Evolutionary conservation across 1,139 yeast species (phyloP).

Genomic region (Hyphopichia wangnamkhiaoensis): DNA sequence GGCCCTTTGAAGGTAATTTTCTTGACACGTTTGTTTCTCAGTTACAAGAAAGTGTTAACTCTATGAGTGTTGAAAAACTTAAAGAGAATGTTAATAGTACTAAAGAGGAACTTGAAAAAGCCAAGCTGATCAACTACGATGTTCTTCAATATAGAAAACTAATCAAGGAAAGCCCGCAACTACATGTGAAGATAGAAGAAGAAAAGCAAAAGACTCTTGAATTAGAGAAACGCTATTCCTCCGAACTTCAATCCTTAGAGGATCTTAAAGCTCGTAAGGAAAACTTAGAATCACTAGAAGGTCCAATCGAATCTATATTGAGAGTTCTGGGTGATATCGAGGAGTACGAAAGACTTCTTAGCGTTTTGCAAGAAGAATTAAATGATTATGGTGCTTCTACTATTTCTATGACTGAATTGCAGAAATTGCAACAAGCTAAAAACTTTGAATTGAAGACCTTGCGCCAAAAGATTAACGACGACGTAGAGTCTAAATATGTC

Average conservation of each 20-base stretch:
- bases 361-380: constrained; percentile 38
- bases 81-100: constrained; percentile 33
- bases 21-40: constrained; percentile 32
- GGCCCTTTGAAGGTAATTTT: constrained; percentile 52
- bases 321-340: constrained; percentile 39
- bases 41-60: constrained; percentile 37
- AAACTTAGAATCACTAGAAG: constrained; percentile 16
- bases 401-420: constrained; percentile 52
- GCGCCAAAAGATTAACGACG: constrained; percentile 44
- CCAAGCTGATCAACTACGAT: constrained; percentile 28
- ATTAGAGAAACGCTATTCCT: constrained; percentile 9
- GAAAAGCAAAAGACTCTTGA: constrained; percentile 9
- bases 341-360: constrained; percentile 32
- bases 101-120: constrained; percentile 28
- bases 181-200: constrained; percentile 5
- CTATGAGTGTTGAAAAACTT: constrained; percentile 37
- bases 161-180: constrained; percentile 12
- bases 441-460: constrained; percentile 43
- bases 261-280: constrained; percentile 11
- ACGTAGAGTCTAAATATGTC: constrained; percentile 51
- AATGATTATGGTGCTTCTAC: constrained; percentile 30
- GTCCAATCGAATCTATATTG: constrained; percentile 37
- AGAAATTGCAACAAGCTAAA: constrained; percentile 45
- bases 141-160: constrained; percentile 28
- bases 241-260: constrained; percentile 1